phyloP scores from a whole-genome alignment of 1,284 basidiomycete species.

The Trametes hirsuta region DNA sequence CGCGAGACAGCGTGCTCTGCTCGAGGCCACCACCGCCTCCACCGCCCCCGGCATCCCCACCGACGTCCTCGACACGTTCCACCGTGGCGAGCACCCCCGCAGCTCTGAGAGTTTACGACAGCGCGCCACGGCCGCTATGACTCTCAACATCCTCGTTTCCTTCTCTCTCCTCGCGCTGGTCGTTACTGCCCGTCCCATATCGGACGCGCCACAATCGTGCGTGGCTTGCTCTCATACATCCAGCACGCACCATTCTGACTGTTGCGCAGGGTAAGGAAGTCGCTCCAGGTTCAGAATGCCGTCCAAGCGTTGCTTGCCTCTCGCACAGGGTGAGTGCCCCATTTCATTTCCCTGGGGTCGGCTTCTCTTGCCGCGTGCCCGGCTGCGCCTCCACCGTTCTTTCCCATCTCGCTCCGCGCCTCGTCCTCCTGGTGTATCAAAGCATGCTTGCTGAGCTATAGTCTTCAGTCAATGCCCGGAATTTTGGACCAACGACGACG shows the following conservation, averaged over 20 bases:
- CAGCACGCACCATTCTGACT: neutral
- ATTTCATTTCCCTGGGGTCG: neutral
- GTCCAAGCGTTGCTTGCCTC: constrained; percentile 44
- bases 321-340: constrained; percentile 41
- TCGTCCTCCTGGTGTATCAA: too few relatives aligned
- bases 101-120: constrained; percentile 8
- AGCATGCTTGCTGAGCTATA: neutral
- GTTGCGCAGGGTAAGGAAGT: constrained; percentile 21
- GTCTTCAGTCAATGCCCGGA: constrained; percentile 27
- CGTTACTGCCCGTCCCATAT: constrained; percentile 46
- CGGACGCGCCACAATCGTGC: constrained; percentile 31
- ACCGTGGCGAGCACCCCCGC: constrained; percentile 14
- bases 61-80: constrained; percentile 18
- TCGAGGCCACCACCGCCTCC: constrained; percentile 3
- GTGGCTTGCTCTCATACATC: constrained; percentile 9
- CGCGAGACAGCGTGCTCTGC: neutral
- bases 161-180: constrained; percentile 49
- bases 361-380: neutral
- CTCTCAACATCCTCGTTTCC: constrained; percentile 44
- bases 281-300: constrained; percentile 37
- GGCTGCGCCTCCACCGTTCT: neutral
- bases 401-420: neutral
- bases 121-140: constrained; percentile 36
- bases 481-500: constrained; percentile 24
- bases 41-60: neutral